Conservation (phyloP, 192 early-diverging fungal genomes). For the Backusella circina region DNA sequence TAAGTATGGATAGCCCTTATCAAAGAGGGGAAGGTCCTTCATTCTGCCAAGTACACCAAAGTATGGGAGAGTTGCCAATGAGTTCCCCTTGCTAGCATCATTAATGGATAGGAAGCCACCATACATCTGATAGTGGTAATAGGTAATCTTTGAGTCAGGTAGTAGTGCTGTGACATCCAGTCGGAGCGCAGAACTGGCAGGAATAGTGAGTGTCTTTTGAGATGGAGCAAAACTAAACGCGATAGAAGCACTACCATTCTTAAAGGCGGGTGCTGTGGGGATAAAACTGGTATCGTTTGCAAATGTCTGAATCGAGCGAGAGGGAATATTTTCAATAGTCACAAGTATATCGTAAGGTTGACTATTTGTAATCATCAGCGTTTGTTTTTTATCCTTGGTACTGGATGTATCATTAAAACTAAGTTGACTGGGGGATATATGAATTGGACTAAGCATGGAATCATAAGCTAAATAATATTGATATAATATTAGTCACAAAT, state of each 20-base stretch:
- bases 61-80: constrained; percentile 41
- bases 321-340: constrained; percentile 30
- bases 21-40: constrained; percentile 41
- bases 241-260: neutral
- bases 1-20: constrained; percentile 17
- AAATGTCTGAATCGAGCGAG: constrained; percentile 38
- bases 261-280: constrained; percentile 10
- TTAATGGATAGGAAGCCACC: constrained; percentile 40
- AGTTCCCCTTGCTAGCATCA: neutral
- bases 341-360: constrained; percentile 15
- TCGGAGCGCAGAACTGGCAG: neutral
- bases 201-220: neutral
- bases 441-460: constrained; percentile 32
- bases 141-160: constrained; percentile 2
- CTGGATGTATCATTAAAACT: constrained; percentile 47
- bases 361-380: constrained; percentile 37
- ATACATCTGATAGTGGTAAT: constrained; percentile 29
- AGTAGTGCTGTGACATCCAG: neutral
- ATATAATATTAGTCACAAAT: neutral
- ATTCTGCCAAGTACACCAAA: constrained; percentile 42
- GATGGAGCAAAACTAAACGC: constrained; percentile 1
- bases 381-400: constrained; percentile 17
- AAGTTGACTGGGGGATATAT: constrained; percentile 40
- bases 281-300: neutral
- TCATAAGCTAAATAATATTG: constrained; percentile 24